A percentile compares a stretch with the other conserved stretches of the same genome.
These are phyloP conservation scores for Trichoderma harzianum DNA, from an alignment of 2,329 filamentous ascomycete genomes.

Conservation along the genomic window DNA sequence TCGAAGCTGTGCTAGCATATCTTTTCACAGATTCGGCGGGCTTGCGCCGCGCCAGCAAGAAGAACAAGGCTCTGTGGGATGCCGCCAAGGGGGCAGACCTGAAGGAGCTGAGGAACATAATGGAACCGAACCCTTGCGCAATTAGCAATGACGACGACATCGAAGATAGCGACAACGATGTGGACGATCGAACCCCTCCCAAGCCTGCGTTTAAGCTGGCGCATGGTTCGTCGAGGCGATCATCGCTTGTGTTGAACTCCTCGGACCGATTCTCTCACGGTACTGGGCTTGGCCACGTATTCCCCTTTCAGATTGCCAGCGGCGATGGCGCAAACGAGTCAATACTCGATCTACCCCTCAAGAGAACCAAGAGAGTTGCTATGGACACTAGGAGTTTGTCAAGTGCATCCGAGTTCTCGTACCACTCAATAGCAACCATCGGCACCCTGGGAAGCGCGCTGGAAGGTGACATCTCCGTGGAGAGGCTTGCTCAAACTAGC, in stretches of 20 bases:
- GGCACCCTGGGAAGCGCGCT: slow-evolving; percentile 69
- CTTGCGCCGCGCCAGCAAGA: slow-evolving; percentile 76
- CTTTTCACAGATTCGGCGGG: slow-evolving; percentile 77
- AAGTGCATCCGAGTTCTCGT: slow-evolving; percentile 78
- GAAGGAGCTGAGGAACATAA: slow-evolving; percentile 68
- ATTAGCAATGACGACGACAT: slow-evolving; percentile 44
- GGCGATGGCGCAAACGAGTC: slow-evolving; percentile 41
- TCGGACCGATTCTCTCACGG: slow-evolving; percentile 54
- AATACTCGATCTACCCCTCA: slow-evolving; percentile 33
- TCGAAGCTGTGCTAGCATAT: slow-evolving; percentile 90
- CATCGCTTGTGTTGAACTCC: slow-evolving; percentile 40
- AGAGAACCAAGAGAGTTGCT: slow-evolving; percentile 72
- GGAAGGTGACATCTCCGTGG: slow-evolving; percentile 83
- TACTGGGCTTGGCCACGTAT: slow-evolving; percentile 74
- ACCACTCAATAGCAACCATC: slow-evolving; percentile 74
- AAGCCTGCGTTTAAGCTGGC: slow-evolving; percentile 44
- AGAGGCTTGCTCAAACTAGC: slow-evolving; percentile 69
- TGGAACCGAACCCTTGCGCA: slow-evolving; percentile 65
- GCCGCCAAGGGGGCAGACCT: slow-evolving; percentile 76
- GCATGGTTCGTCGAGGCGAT: slow-evolving; percentile 43
- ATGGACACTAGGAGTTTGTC: slow-evolving; percentile 90
- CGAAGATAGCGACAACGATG: slow-evolving; percentile 47
- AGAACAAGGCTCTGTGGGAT: slow-evolving; percentile 86
- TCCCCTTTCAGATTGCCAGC: slow-evolving; percentile 68
- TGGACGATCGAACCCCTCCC: slow-evolving; percentile 39